Base-by-base conservation (phyloP, 352 stramenopile genomes). In the Aphanomyces astaci region DNA sequence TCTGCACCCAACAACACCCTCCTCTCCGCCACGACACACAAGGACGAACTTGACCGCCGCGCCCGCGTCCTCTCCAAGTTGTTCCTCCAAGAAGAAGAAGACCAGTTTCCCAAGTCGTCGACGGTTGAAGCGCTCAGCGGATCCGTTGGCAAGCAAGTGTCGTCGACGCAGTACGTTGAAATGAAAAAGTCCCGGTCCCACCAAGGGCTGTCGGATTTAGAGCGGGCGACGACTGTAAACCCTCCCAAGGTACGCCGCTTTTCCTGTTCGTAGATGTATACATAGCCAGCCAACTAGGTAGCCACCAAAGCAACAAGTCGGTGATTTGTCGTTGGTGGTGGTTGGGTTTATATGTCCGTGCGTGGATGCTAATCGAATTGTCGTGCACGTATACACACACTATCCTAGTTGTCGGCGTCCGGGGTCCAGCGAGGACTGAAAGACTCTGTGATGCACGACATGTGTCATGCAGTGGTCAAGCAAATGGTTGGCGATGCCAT, bases 401-500 rank as follows among this genome's bases (percentile, higher is more conserved):
- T n/a, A n/a, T n/a, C 60, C 19, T 15, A 88, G 55, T 80, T 83
- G 15, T 91, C 86, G 7, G 84, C 86, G 3, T 75, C 88, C 22
- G 86, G 86, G n/a, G 82, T 92, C 11, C 86, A 94, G 64, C 78
- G 86, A 40, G 86, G 83, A 7, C 73, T 94, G 4, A 94, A 92
- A 63, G 78, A 94, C 72, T 94, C 86, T 60, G 86, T 94, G 36
- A 82, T 94, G 60, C 92, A 94, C 73, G 86, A 94, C 57, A 94
- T 94, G 86, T 94, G 86, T 66, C 82, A 82, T 40, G 86, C 86
- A 0, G 86, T 94, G 0, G 86, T 90, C 49, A 94, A 94, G 75
- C 86, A 94, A 73, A 94, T 94, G 84, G 86, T 94, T 30, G 86
- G 86, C 28, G 86, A 94, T 63, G 80, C 92, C 55, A 83, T 81